Base-by-base conservation (phyloP, 805 yeast species). In the Myxozyma melibiosi region DNA sequence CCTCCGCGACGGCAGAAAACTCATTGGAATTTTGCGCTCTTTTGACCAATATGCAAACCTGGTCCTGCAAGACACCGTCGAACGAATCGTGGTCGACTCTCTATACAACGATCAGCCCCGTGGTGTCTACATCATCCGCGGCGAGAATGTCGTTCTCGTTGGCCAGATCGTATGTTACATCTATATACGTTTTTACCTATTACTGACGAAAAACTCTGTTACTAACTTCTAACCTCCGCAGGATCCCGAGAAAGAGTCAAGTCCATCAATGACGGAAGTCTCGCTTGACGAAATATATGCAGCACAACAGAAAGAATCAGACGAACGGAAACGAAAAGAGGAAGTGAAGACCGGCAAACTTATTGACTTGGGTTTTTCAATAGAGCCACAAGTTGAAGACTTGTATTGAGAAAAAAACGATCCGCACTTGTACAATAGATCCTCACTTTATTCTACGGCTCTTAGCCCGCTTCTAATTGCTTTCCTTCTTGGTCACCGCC, bases 11-110 rank as follows among this genome's bases (percentile, higher is more conserved):
- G 98, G 98, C 37, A 81, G 92, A 64, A 84, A 85, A 62, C 74
- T 92, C 31, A 85, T 88, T 69, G 99, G 99, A 16, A 87, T 91
- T 24, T 77, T 94, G 64, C 81, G 99, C 72, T 90, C 97, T 1
- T 94, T 92, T 72, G 99, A 94, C 74, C 97, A 92, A 73, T 94
- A 85, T 71, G 91, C 96, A 58, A 92, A 92, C 73, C 78, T 94
- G 67, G 96, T 94, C 38, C 77, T 94, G 61, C 98, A 94, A 73
- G 96, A 91, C 70, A 84, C 96, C 16, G 76, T 84, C 46, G 98
- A 94, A 71, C 82, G 97, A 71, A 82, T 90, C 66, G 76, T 86
- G 63, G 70, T 78, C 16, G 82, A 78, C 14, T 57, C 58, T 27
- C 76, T 80, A 61, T 92, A 84, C 69, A 96, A 88, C 7, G 96